A percentile compares a stretch with the other conserved stretches of the same genome.
These are phyloP conservation scores for Pythium apleroticum DNA, from an alignment of 352 stramenopile genomes.

Conservation along the genomic window DNA sequence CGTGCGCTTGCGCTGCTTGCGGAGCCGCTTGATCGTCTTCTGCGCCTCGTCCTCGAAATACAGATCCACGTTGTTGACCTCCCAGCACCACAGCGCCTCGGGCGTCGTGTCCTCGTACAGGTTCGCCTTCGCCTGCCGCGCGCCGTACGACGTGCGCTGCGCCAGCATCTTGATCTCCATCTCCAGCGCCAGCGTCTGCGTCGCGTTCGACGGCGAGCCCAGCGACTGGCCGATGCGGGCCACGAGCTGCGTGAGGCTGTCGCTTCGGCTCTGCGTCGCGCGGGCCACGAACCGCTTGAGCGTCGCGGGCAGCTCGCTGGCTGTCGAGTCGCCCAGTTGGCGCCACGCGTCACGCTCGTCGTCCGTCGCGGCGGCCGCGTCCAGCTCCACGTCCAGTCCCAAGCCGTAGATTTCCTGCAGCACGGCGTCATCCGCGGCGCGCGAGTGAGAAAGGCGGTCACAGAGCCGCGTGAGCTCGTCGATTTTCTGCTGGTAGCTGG, in stretches of 20 bases:
- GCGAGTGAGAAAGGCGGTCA: constrained; percentile 31
- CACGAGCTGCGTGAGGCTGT: constrained; percentile 27
- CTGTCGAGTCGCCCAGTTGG: constrained; percentile 21
- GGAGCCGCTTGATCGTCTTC: constrained; percentile 77
- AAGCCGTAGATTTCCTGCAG: constrained; percentile 77
- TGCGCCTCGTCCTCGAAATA: constrained; percentile 68
- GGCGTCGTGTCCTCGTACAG: constrained; percentile 78
- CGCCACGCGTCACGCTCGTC: constrained; percentile 16
- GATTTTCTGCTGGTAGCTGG: constrained; percentile 74
- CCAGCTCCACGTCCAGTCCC: constrained; percentile 50
- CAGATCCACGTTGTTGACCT: constrained; percentile 73
- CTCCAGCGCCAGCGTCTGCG: constrained; percentile 44
- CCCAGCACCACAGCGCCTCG: constrained; percentile 82
- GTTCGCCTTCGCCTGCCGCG: constrained; percentile 65
- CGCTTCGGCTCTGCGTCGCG: constrained; percentile 30
- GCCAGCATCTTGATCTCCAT: constrained; percentile 90
- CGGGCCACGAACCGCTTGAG: constrained; percentile 33
- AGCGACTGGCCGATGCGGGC: constrained; percentile 10
- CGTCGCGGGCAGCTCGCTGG: neutral
- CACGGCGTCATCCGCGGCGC: constrained; percentile 32
- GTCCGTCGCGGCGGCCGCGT: constrained; percentile 23
- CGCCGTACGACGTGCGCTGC: constrained; percentile 69
- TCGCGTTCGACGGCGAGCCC: neutral
- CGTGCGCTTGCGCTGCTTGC: constrained; percentile 77
- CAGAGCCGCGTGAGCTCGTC: constrained; percentile 63